Evolutionary conservation across 371 early-diverging fungal genomes (phyloP), one percentile per base, ranked within the genome.

Genomic region (Mycotypha africana): DNA sequence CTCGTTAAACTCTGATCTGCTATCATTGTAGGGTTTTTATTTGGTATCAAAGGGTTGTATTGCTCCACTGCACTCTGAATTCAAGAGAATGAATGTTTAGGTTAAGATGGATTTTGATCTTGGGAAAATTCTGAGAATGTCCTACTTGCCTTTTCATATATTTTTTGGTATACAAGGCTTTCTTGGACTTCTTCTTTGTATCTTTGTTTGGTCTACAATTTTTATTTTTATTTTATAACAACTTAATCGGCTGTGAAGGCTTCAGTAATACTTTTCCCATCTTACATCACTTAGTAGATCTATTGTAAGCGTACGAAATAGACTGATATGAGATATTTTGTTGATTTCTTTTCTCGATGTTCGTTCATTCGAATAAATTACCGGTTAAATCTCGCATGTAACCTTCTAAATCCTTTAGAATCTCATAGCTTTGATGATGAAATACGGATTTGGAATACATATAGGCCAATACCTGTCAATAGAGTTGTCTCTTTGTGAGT

Each of bases 361-460:
- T n/a, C n/a, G n/a, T n/a, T n/a, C n/a, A n/a, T n/a, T n/a, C n/a
- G n/a, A n/a, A n/a, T n/a, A n/a, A n/a, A n/a, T 28, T 53, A 53
- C 73, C 81, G 39, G 85, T 84, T 21, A 89, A 57, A 54, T 79
- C 74, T 21, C 84, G 77, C 85, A 90, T 88, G 26, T 76, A 62
- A 6, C 88, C 89, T 53, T 88, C 88, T 19, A 89, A 53, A 45
- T 89, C 90, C 41, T 81, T 81, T 28, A 89, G 45, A 38, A 78
- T 70, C 35, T 85, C 84, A 51, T 83, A 86, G 11, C 79, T 70
- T 61, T 89, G 88, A 51, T 88, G 89, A 59, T 81, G 83, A 53
- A 83, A 86, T 17, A 85, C 79, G 38, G 78, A 84, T 33, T 88
- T 79, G 4, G 84, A 78, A 49, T 85, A 87, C 72, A 87, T 81